Percentiles rank a stretch among this genome's conserved stretches.
Conservation (phyloP, 176 grass and related monocot genomes). For the Stipa capillata region DNA sequence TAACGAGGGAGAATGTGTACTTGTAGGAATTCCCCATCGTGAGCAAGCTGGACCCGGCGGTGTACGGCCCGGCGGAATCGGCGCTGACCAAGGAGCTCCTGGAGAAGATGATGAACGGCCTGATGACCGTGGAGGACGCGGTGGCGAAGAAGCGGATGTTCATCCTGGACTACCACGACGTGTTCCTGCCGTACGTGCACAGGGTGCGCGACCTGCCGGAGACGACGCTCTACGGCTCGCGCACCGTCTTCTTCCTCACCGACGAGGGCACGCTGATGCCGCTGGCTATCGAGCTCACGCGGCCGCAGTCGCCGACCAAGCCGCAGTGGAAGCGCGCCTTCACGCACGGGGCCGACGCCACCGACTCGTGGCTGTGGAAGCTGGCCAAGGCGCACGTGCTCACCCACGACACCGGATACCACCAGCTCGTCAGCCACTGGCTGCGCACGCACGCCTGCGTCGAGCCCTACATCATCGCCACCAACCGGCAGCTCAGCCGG, state of each 20-base stretch:
- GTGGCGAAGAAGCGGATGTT: slow-evolving; percentile 51
- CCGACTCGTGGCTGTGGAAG: slow-evolving; percentile 72
- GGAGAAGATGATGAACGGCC: slow-evolving; percentile 45
- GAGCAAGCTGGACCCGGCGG: slow-evolving; percentile 72
- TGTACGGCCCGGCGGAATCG: slow-evolving; percentile 67
- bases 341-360: slow-evolving; percentile 45
- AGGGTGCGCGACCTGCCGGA: slow-evolving; percentile 34
- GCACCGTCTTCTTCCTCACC: slow-evolving; percentile 63
- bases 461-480: slow-evolving; percentile 81
- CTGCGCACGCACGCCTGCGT: slow-evolving; percentile 68
- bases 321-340: slow-evolving; percentile 56
- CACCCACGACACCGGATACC: slow-evolving; percentile 69
- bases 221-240: slow-evolving; percentile 58
- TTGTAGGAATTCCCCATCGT: slow-evolving; percentile 65
- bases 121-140: slow-evolving; percentile 50
- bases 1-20: neutral
- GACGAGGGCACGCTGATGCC: slow-evolving; percentile 41
- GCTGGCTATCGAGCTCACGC: slow-evolving; percentile 67
- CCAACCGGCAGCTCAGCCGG: slow-evolving; percentile 73
- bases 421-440: slow-evolving; percentile 92
- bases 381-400: slow-evolving; percentile 69
- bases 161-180: slow-evolving; percentile 84
- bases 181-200: slow-evolving; percentile 68
- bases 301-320: slow-evolving; percentile 49
- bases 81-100: slow-evolving; percentile 52